phyloP scores from a whole-genome alignment of 495 filamentous ascomycete species.

The Letharia columbiana region DNA sequence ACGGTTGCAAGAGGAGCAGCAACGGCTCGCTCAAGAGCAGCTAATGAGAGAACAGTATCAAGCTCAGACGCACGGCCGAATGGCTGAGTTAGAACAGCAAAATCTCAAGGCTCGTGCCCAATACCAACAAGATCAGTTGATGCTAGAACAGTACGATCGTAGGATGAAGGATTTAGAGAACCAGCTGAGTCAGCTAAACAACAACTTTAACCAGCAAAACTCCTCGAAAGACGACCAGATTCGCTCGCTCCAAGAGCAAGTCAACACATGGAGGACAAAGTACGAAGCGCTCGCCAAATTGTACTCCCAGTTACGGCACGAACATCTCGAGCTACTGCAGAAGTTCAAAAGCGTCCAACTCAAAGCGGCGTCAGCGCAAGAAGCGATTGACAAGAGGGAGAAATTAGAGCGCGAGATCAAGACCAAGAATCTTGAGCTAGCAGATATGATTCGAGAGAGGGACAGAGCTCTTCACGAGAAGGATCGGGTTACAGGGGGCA shows the following conservation, averaged over 20 bases:
- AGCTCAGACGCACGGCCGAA: conserved; percentile 82
- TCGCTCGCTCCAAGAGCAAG: conserved; percentile 80
- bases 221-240: conserved; percentile 92
- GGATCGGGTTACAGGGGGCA: conserved; percentile 72
- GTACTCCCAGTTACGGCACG: conserved; percentile 89
- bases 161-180: conserved; percentile 85
- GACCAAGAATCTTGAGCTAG: conserved; percentile 95
- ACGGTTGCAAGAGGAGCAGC: conserved; percentile 76
- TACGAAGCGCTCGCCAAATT: conserved; percentile 95
- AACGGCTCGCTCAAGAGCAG: conserved; percentile 82
- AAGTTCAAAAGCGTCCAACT: conserved; percentile 94
- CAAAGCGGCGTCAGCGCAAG: conserved; percentile 92
- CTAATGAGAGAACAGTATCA: conserved; percentile 78
- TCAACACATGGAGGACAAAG: conserved; percentile 94
- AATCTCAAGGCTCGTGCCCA: conserved; percentile 90
- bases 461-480: conserved; percentile 91
- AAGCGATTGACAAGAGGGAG: conserved; percentile 89
- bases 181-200: conserved; percentile 73
- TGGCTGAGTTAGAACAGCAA: conserved; percentile 90
- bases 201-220: conserved; percentile 76
- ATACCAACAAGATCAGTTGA: conserved; percentile 91
- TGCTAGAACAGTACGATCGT: conserved; percentile 94
- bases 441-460: conserved; percentile 96
- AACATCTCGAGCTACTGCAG: conserved; percentile 88
- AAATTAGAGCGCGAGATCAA: conserved; percentile 95